Percentiles rank a stretch among this genome's conserved stretches.
These are phyloP conservation scores for Aspergillus diversus DNA, from an alignment of 495 filamentous ascomycete species.

Conservation along the genomic window DNA sequence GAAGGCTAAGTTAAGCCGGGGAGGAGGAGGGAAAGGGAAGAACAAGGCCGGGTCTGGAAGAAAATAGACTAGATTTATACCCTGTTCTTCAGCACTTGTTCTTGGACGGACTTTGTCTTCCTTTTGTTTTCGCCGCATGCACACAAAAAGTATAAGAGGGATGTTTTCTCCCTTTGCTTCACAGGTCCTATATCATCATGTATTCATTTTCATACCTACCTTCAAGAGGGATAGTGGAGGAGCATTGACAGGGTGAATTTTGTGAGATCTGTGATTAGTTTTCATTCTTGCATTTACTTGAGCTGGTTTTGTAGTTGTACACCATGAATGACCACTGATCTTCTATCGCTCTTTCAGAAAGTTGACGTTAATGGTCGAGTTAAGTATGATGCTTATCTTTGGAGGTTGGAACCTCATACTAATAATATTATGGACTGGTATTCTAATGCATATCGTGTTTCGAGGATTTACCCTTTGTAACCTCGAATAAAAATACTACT, in stretches of 20 bases:
- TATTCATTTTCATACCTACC: conserved; percentile 14
- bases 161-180: conserved; percentile 1
- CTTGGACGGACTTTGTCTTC: conserved; percentile 3
- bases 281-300: conserved; percentile 19
- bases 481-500: conserved; percentile 10
- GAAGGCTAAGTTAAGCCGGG: conserved; percentile 37
- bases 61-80: conserved; percentile 33
- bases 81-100: conserved; percentile 23
- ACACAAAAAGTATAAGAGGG: conserved; percentile 23
- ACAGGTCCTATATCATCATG: conserved; percentile 10
- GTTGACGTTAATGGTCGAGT: background rate
- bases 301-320: conserved; percentile 13
- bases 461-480: background rate
- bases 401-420: background rate
- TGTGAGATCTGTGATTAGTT: conserved; percentile 11
- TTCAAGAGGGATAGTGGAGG: conserved; percentile 3
- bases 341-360: background rate
- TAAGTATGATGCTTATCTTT: background rate
- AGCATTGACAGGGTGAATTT: conserved; percentile 1
- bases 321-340: conserved; percentile 7
- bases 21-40: conserved; percentile 35
- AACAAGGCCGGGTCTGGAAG: conserved; percentile 34
- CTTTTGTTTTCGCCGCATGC: conserved; percentile 8
- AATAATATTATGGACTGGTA: conserved; percentile 12
- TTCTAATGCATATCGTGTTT: conserved; percentile 6